Evolutionary conservation across 352 stramenopile genomes (phyloP).

Genomic region (Globisporangium perplexum): DNA sequence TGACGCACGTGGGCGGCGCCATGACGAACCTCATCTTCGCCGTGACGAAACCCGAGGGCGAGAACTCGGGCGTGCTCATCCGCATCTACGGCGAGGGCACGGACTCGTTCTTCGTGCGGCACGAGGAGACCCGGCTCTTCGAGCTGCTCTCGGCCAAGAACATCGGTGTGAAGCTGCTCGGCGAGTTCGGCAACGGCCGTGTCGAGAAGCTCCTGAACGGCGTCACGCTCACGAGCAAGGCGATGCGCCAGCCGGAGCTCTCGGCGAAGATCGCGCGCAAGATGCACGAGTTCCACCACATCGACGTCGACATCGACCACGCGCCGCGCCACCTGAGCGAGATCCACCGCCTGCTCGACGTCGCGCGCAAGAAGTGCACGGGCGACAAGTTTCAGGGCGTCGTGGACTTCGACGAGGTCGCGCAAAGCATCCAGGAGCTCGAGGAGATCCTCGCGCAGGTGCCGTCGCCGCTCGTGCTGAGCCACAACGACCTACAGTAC

Average conservation of each 20-base stretch:
- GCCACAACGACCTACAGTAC: constrained; percentile 92
- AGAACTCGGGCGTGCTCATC: constrained; percentile 65
- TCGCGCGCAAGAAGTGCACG: constrained; percentile 52
- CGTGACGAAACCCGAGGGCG: constrained; percentile 57
- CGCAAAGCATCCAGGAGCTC: constrained; percentile 43
- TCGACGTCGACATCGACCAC: constrained; percentile 64
- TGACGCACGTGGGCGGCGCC: constrained; percentile 64
- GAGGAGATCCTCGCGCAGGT: constrained; percentile 48
- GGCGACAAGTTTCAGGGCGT: constrained; percentile 33
- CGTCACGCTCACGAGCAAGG: constrained; percentile 50
- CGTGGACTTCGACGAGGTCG: constrained; percentile 46
- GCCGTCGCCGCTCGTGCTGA: constrained; percentile 74
- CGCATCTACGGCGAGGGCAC: constrained; percentile 81
- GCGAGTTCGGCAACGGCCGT: constrained; percentile 74
- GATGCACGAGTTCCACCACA: constrained; percentile 62
- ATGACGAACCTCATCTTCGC: constrained; percentile 88
- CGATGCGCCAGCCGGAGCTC: constrained; percentile 58
- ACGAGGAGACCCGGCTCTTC: constrained; percentile 75
- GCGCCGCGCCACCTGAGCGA: constrained; percentile 49
- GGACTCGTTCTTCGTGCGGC: constrained; percentile 74
- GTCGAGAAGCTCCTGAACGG: constrained; percentile 74
- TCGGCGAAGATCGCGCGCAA: constrained; percentile 53
- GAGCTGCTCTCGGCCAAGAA: constrained; percentile 59
- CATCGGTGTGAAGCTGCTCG: constrained; percentile 69
- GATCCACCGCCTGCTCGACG: constrained; percentile 47